Conservation (phyloP, 441 rosid genomes). For the Corymbia calophylla region DNA sequence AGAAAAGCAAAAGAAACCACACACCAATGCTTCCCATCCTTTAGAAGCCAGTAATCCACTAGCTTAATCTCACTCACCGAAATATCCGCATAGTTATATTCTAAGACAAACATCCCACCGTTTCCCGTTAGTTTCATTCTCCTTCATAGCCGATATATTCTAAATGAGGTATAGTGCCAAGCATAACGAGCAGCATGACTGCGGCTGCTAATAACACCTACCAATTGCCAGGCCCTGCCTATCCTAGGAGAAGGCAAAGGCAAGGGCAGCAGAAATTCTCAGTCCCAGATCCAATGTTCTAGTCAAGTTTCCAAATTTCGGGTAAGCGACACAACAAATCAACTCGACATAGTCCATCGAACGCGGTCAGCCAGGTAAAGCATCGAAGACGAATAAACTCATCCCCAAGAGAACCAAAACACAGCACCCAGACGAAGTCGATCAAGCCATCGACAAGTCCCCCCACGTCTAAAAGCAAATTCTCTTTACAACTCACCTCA, state of each 20-base stretch:
- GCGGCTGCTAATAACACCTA: not conserved
- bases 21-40: not conserved
- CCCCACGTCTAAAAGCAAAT: not conserved
- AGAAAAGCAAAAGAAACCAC: not conserved
- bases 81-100: not conserved
- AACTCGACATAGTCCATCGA: not conserved
- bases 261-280: not conserved
- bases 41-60: not conserved
- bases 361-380: not conserved
- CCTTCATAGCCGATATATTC: not conserved
- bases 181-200: not conserved
- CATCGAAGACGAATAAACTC: not conserved
- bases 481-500: not conserved
- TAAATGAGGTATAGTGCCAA: not conserved
- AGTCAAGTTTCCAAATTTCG: not conserved
- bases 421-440: not conserved
- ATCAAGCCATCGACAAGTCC: not conserved
- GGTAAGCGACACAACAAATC: not conserved
- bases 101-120: not conserved
- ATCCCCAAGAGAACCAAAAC: not conserved
- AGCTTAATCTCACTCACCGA: not conserved
- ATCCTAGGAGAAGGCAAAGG: not conserved
- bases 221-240: not conserved
- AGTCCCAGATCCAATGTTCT: not conserved
- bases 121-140: not conserved